Conservation (phyloP, 306 rosid genomes). For the Astragalus membranaceus region DNA sequence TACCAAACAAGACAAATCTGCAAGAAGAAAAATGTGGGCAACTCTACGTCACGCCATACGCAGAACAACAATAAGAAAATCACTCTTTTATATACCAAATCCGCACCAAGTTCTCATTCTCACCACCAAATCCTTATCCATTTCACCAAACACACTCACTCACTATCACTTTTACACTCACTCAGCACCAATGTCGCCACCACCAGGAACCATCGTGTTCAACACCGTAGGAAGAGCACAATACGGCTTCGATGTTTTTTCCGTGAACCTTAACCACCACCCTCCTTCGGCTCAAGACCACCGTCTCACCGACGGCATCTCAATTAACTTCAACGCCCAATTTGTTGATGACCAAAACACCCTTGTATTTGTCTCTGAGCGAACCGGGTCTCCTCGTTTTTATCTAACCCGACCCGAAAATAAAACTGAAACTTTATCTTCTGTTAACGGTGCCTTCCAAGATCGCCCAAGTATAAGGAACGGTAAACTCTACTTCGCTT, state of each 20-base stretch:
- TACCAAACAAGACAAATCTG: not conserved
- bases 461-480: slow-evolving; percentile 59
- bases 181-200: slow-evolving; percentile 25
- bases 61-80: not conserved
- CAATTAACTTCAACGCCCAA: slow-evolving; percentile 75
- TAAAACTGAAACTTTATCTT: slow-evolving; percentile 25
- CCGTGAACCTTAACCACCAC: slow-evolving; percentile 24
- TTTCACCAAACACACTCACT: not conserved
- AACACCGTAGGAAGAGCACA: slow-evolving; percentile 46
- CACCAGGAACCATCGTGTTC: slow-evolving; percentile 55
- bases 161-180: not conserved
- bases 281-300: slow-evolving; percentile 21
- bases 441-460: slow-evolving; percentile 34
- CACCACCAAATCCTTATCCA: not conserved
- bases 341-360: slow-evolving; percentile 26
- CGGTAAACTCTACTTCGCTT: slow-evolving; percentile 48
- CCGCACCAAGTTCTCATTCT: not conserved
- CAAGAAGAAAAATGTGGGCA: not conserved
- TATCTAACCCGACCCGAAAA: slow-evolving; percentile 33
- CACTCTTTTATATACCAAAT: not conserved
- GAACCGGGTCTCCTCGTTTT: slow-evolving; percentile 52
- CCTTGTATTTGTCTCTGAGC: slow-evolving; percentile 62
- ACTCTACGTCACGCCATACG: slow-evolving; percentile 19
- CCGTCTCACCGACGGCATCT: slow-evolving; percentile 62
- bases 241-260: slow-evolving; percentile 76